Base-by-base conservation (phyloP, 177 flowering plant species). In the Vitis hybrid region DNA sequence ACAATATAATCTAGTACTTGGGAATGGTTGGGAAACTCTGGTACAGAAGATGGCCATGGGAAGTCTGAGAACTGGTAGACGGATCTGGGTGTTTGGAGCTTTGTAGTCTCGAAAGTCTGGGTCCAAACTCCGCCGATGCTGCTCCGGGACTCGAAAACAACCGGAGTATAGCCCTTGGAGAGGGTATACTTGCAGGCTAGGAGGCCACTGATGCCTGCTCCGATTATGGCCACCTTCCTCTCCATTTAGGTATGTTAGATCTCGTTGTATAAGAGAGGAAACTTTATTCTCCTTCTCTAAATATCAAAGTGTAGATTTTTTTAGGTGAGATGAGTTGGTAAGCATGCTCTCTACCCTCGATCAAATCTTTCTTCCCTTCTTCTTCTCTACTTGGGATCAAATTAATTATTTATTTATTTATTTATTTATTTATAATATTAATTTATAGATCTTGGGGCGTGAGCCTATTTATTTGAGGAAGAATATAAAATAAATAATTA, bases 151-250 rank as follows among this genome's bases (percentile, higher is more conserved):
- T 89, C 94, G 60, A 91, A 89, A n/a, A 91, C 89, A 2, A 84
- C 74, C 0, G 93, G 97, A 7, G 57, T 39, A 60, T 78, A 78
- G 0, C 90, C 90, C 56, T 82, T 87, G 9, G 87, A 81, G 5
- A 87, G 56, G 2, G 67, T 49, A 68, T 86, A 86, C 66, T 90
- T 91, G 67, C 97, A 91, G 60, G 97, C 90, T 0, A 88, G 72
- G 1, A 91, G 85, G 58, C 97, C 94, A 65, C 94, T 85, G n/a
- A 84, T 72, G 19, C 94, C 94, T 22, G 91, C 93, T 60, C 94
- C 97, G 8, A 89, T 56, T 2, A 91, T 88, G 39, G 81, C 93
- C 12, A 89, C 83, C 60, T 69, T 39, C 70, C 22, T 76, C 70
- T 78, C 82, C 90, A 84, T 88, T 68, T 58, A 7, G 48, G 8